Evolutionary conservation across 2,329 filamentous ascomycete species (phyloP).

Genomic region (Xylogone sp.): DNA sequence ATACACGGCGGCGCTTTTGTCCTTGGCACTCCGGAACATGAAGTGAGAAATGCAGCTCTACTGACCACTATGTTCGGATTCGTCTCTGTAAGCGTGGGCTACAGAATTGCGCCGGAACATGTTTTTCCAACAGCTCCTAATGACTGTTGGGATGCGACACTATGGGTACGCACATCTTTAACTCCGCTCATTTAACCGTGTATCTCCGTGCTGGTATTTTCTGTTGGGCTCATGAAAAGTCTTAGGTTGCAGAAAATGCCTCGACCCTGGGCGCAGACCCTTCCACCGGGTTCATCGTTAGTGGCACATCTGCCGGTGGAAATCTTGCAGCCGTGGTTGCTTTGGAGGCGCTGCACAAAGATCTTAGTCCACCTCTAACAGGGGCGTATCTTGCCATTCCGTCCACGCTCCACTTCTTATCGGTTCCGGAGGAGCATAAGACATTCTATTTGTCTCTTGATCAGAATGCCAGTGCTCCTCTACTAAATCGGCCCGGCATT

Average conservation of each 20-base stretch:
- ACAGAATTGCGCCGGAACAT: conserved; percentile 42
- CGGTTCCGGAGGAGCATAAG: conserved; percentile 32
- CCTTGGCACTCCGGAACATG: too few species aligned
- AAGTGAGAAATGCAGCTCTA: too few species aligned
- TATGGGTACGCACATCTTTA: too few species aligned
- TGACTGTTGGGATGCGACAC: conserved; percentile 41
- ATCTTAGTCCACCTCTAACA: conserved; percentile 41
- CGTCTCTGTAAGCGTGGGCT: too few species aligned
- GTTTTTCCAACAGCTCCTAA: conserved; percentile 39
- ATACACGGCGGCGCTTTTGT: too few species aligned
- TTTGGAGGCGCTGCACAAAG: conserved; percentile 36
- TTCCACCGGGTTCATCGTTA: conserved; percentile 41
- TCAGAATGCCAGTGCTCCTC: conserved; percentile 36
- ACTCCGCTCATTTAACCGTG: too few species aligned
- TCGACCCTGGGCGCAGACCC: conserved; percentile 33
- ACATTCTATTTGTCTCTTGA: conserved; percentile 33
- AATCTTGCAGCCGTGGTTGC: conserved; percentile 34
- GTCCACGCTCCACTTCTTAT: conserved; percentile 14
- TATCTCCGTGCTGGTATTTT: too few species aligned
- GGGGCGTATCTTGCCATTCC: conserved; percentile 43
- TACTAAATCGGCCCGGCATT: conserved; percentile 27
- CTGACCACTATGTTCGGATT: too few species aligned
- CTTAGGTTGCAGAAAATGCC: conserved; percentile 19
- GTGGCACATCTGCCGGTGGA: conserved; percentile 44
- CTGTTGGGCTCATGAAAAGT: too few species aligned